Evolutionary conservation across 345 rosid species (phyloP).

Genomic region (Sisymbrium altissimum): DNA sequence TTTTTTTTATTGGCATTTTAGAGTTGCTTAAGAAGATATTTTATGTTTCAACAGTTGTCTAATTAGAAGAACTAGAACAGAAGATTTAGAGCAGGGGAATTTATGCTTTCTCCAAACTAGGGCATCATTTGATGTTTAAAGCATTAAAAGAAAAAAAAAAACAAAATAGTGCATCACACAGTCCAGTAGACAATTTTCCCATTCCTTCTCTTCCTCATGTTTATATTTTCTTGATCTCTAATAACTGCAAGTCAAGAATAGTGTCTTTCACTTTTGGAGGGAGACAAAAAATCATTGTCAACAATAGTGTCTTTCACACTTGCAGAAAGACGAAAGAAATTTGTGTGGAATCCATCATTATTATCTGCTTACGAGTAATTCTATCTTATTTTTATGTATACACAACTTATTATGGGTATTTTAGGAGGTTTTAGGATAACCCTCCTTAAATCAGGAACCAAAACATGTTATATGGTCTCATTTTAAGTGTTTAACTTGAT

Average conservation of each 20-base stretch:
- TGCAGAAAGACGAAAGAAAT: background rate
- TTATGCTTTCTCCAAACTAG: slow-evolving; percentile 49
- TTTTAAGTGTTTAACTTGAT: background rate
- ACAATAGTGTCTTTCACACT: background rate
- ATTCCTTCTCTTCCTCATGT: slow-evolving; percentile 16
- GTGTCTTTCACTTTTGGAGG: background rate
- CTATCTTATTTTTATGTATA: background rate
- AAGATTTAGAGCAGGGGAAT: slow-evolving; percentile 43
- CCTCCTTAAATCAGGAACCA: too few species aligned
- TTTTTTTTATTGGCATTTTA: background rate
- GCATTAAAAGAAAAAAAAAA: background rate
- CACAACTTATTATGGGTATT: background rate
- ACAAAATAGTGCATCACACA: background rate
- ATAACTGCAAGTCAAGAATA: background rate
- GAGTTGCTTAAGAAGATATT: too few species aligned
- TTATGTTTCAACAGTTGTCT: slow-evolving; percentile 10
- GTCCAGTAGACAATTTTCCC: slow-evolving; percentile 33
- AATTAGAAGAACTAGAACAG: slow-evolving; percentile 43
- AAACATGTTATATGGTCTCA: background rate
- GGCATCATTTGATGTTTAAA: slow-evolving; percentile 14
- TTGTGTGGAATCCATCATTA: background rate
- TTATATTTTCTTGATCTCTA: slow-evolving; percentile 2
- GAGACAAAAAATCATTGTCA: background rate
- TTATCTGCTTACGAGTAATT: background rate
- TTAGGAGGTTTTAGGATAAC: background rate